Base-by-base conservation (phyloP, 768 basidiomycete species). In the Phallus indusiatus region DNA sequence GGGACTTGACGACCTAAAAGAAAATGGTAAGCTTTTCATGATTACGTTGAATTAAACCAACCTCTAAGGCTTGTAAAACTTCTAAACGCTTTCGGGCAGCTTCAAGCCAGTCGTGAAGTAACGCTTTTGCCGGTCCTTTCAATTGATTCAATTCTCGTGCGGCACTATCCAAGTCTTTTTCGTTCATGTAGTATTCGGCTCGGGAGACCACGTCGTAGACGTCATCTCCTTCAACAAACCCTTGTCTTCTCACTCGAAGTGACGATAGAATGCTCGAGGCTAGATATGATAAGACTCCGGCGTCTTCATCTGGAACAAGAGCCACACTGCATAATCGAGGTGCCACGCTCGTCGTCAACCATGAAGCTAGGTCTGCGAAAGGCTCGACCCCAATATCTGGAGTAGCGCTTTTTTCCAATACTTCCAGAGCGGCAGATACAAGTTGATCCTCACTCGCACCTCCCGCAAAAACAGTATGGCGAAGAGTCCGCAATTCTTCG, bases 111-210 rank as follows among this genome's bases (percentile, higher is more conserved):
- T 98, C 95, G 36, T 77, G 73, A 55, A 90, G 66, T 54, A 95
- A 68, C 55, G 78, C 69, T 71, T 85, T 88, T 16, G 88, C 88
- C 60, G 88, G 83, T 1, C 94, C 95, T 35, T 78, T 82, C 56
- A 99, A 74, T 71, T 92, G 88, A 70, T 97, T 99, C 28, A 97
- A 76, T 73, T 97, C 94, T 56, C 95, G 78, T 36, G 94, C 76
- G 18, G 95, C 95, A 63, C 76, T 79, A 64, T 94, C 95, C 60
- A 99, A 72, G 67, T 97, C 92, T 77, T 96, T 94, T 75, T 94
- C 90, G 61, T 86, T 86, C 68, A 98, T 72, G 70, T 90, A 81
- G 69, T 88, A 84, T 73, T 96, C 91, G 5, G 94, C 94, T 52
- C 96, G 76, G 4, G 94, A 84, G 36, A 99, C 69, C 58, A 92